Conservation (phyloP, 176 grass and related monocot species). For the Cymbopogon citratus region DNA sequence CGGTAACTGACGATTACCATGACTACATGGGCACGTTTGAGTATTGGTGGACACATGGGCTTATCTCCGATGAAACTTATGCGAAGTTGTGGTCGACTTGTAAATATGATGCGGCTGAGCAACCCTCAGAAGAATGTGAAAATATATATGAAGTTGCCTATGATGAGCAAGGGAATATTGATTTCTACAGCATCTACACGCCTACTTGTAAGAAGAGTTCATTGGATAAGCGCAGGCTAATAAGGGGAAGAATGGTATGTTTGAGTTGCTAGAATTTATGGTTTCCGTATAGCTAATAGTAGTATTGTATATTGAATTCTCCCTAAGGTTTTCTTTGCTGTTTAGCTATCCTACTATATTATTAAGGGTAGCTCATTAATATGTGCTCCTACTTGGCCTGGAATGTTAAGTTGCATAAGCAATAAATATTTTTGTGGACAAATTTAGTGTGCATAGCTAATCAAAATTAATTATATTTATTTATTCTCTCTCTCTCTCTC, state of each 20-base stretch:
- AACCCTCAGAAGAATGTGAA: constrained; percentile 49
- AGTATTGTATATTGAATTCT: background rate
- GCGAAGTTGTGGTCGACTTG: constrained; percentile 47
- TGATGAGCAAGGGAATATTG: constrained; percentile 62
- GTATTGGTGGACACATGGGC: constrained; percentile 94
- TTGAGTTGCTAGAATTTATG: background rate
- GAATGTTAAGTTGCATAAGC: background rate
- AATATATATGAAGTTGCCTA: constrained; percentile 30
- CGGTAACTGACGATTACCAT: constrained; percentile 71
- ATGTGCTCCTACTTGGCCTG: background rate
- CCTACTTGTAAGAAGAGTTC: constrained; percentile 54
- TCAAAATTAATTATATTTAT: background rate
- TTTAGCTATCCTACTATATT: background rate
- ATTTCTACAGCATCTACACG: constrained; percentile 83
- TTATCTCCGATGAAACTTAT: constrained; percentile 87
- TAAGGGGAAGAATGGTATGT: constrained; percentile 37
- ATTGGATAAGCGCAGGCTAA: constrained; percentile 24
- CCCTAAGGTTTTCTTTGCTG: background rate
- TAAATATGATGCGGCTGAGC: constrained; percentile 41
- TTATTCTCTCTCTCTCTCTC: background rate
- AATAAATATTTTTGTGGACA: background rate
- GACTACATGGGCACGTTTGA: constrained; percentile 78
- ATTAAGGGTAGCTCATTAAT: background rate
- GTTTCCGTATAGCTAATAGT: background rate
- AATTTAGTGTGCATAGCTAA: background rate